A percentile compares a stretch with the other conserved stretches of the same genome.
These are phyloP conservation scores for Lactifluus piperatus DNA, from an alignment of 768 basidiomycete genomes.

Conservation along the genomic window DNA sequence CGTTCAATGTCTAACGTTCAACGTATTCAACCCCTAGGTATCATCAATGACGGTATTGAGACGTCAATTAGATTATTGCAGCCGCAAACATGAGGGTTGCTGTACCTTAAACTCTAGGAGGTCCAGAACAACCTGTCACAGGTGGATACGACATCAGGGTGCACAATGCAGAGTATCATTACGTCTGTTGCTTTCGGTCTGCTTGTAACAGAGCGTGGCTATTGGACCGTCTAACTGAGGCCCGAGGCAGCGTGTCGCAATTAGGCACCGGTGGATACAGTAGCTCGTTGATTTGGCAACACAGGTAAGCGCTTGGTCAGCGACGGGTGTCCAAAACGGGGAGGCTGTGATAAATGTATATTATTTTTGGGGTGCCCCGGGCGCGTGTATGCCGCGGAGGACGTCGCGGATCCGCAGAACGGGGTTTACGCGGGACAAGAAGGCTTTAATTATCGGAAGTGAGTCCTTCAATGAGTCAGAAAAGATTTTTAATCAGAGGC, in stretches of 20 bases:
- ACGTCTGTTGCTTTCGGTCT: background rate
- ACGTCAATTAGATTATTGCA: background rate
- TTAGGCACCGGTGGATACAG: background rate
- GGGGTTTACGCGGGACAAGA: background rate
- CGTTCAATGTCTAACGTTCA: too few relatives aligned
- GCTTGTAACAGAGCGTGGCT: background rate
- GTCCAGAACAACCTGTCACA: background rate
- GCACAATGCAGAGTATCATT: background rate
- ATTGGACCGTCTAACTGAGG: background rate
- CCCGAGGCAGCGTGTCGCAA: background rate
- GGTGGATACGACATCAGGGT: background rate
- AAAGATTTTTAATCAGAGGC: background rate
- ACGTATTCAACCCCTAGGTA: too few relatives aligned
- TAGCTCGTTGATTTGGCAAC: background rate
- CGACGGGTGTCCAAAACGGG: background rate
- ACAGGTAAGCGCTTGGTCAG: background rate
- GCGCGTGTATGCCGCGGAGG: slow-evolving; percentile 5
- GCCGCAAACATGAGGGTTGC: background rate
- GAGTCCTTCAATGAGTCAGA: background rate
- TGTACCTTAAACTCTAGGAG: background rate
- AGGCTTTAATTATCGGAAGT: background rate
- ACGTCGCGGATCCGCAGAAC: slow-evolving; percentile 1
- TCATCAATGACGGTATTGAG: too few relatives aligned
- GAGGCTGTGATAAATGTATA: background rate
- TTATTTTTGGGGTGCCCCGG: background rate